phyloP scores from a whole-genome alignment of 371 early-diverging fungal genomes.

The Actinomucor elegans region DNA sequence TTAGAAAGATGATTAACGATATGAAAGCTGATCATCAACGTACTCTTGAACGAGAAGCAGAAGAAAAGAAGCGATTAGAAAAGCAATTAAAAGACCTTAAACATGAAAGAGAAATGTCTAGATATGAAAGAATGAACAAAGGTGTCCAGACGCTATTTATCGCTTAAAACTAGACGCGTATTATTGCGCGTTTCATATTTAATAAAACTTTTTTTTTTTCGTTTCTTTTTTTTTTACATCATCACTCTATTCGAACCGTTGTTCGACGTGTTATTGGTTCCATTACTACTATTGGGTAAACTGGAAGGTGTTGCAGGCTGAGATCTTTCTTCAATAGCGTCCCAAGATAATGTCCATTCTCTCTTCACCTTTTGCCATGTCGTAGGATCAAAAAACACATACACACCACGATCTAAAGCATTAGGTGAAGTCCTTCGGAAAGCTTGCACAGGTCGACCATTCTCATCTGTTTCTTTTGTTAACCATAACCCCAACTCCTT shows the following conservation, averaged over 20 bases:
- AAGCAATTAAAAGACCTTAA: slow-evolving; percentile 51
- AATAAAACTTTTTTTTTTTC: not conserved
- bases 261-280: not conserved
- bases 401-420: slow-evolving; percentile 76
- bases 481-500: slow-evolving; percentile 87
- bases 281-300: slow-evolving; percentile 4
- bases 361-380: slow-evolving; percentile 81
- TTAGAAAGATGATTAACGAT: slow-evolving; percentile 57
- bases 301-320: slow-evolving; percentile 22
- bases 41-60: slow-evolving; percentile 48
- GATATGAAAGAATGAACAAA: slow-evolving; percentile 51
- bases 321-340: slow-evolving; percentile 79
- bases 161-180: slow-evolving; percentile 6
- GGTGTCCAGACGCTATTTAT: slow-evolving; percentile 49
- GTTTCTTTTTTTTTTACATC: slow-evolving; percentile 15
- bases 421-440: slow-evolving; percentile 46
- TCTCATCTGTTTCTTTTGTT: slow-evolving; percentile 59
- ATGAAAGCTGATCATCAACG: slow-evolving; percentile 58
- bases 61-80: slow-evolving; percentile 56
- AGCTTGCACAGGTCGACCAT: slow-evolving; percentile 26
- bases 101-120: slow-evolving; percentile 52
- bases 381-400: slow-evolving; percentile 83
- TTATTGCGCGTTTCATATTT: not conserved
- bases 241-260: slow-evolving; percentile 16
- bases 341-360: slow-evolving; percentile 80